Conservation (phyloP, 495 filamentous ascomycete genomes). For the Hyaloscypha bicolor region DNA sequence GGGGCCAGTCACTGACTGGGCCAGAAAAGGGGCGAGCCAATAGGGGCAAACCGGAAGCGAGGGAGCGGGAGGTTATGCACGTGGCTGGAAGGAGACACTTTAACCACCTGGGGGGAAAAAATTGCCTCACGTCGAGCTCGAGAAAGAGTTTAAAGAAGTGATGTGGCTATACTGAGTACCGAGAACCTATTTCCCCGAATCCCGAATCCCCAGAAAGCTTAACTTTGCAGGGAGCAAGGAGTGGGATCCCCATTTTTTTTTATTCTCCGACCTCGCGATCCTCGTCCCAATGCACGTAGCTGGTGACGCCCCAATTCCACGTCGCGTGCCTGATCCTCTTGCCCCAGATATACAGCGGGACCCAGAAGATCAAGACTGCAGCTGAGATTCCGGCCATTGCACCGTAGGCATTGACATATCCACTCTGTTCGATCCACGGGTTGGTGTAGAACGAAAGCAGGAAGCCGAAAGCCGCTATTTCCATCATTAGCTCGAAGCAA, state of each 20-base stretch:
- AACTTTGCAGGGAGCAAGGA: no score
- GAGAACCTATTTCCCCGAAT: no score
- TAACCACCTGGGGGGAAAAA: no score
- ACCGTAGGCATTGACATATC: conserved; percentile 53
- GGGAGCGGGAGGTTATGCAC: background rate
- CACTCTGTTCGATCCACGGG: conserved; percentile 50
- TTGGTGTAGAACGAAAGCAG: conserved; percentile 62
- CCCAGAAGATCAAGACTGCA: conserved; percentile 40
- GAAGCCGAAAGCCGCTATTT: conserved; percentile 52
- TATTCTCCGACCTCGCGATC: conserved; percentile 55
- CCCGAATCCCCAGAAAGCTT: no score
- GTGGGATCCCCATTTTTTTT: background rate
- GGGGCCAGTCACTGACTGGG: background rate
- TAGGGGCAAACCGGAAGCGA: background rate
- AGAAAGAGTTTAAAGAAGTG: no score
- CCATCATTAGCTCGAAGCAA: background rate
- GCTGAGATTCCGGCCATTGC: conserved; percentile 55
- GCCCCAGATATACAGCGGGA: conserved; percentile 53
- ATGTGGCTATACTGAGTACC: no score
- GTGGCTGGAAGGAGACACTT: background rate
- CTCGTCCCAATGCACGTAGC: conserved; percentile 48
- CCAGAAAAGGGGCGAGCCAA: background rate
- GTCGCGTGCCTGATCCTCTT: conserved; percentile 47
- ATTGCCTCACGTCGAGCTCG: no score
- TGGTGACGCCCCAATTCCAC: conserved; percentile 49